phyloP scores from a whole-genome alignment of 768 basidiomycete genomes.

The Nidula microcarpa region DNA sequence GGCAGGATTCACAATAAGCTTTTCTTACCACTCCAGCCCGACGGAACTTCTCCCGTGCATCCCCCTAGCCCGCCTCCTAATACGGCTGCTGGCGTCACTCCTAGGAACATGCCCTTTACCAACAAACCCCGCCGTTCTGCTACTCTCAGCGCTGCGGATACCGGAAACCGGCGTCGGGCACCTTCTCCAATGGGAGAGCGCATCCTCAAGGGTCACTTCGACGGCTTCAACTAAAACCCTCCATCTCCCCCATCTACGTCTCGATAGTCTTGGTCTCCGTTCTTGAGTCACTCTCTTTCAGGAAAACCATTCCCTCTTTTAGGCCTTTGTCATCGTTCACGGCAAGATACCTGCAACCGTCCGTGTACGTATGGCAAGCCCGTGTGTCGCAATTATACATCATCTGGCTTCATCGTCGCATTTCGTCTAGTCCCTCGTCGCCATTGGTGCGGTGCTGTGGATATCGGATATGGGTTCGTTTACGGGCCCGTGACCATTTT shows the following conservation, averaged over 20 bases:
- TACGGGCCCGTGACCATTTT: too few species aligned
- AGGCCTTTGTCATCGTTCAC: conserved; percentile 14
- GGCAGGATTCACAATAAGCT: background rate
- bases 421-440: too few species aligned
- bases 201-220: conserved; percentile 88
- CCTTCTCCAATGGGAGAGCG: conserved; percentile 91
- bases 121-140: conserved; percentile 54
- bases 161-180: conserved; percentile 54
- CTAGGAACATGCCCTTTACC: conserved; percentile 21
- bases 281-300: background rate
- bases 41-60: conserved; percentile 19
- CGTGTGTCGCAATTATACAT: too few species aligned
- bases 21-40: conserved; percentile 21
- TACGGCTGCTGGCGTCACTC: conserved; percentile 38
- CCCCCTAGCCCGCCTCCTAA: conserved; percentile 52
- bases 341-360: conserved; percentile 37
- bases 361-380: conserved; percentile 12
- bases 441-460: too few species aligned
- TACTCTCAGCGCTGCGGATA: conserved; percentile 42
- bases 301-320: background rate
- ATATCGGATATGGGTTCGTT: too few species aligned
- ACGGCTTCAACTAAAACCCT: conserved; percentile 71
- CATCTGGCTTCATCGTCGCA: too few species aligned
- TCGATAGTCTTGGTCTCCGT: background rate
- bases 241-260: background rate